phyloP scores from a whole-genome alignment of 2,329 filamentous ascomycete species.

The Westerdykella aurantiaca region DNA sequence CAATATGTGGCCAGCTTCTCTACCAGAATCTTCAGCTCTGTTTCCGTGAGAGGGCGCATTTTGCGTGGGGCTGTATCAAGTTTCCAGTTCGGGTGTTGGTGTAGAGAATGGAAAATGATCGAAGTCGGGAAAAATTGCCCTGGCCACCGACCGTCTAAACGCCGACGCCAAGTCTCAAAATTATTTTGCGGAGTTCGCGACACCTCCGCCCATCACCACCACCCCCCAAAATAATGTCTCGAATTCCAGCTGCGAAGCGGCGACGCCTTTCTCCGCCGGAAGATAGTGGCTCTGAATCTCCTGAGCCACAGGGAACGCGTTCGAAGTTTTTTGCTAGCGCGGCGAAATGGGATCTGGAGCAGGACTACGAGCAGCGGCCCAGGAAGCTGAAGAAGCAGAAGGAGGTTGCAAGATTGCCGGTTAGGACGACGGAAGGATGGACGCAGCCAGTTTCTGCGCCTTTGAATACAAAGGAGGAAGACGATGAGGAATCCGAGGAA shows the following conservation, averaged over 20 bases:
- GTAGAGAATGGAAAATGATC: slow-evolving; percentile 16
- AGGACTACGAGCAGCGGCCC: slow-evolving; percentile 77
- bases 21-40: slow-evolving; percentile 75
- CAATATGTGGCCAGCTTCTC: slow-evolving; percentile 93
- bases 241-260: slow-evolving; percentile 32
- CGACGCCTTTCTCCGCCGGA: slow-evolving; percentile 34
- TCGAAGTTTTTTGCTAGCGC: slow-evolving; percentile 65
- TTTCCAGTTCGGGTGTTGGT: slow-evolving; percentile 3
- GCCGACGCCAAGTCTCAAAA: slow-evolving; percentile 21
- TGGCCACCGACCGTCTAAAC: slow-evolving; percentile 9
- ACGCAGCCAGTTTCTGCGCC: slow-evolving; percentile 51
- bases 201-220: slow-evolving; percentile 4
- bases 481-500: slow-evolving; percentile 39
- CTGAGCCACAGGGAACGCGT: slow-evolving; percentile 19
- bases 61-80: slow-evolving; percentile 19
- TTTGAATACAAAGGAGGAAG: slow-evolving; percentile 46
- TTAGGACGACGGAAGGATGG: slow-evolving; percentile 75
- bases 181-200: slow-evolving; percentile 12
- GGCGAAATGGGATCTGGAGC: slow-evolving; percentile 82
- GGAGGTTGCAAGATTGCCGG: slow-evolving; percentile 71
- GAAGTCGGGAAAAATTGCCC: slow-evolving; percentile 16
- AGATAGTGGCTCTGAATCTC: slow-evolving; percentile 15
- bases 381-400: slow-evolving; percentile 68
- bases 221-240: slow-evolving; percentile 21
- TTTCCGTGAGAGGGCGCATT: slow-evolving; percentile 78